Conservation (phyloP, 306 rosid genomes). For the Potentilla sterilis region DNA sequence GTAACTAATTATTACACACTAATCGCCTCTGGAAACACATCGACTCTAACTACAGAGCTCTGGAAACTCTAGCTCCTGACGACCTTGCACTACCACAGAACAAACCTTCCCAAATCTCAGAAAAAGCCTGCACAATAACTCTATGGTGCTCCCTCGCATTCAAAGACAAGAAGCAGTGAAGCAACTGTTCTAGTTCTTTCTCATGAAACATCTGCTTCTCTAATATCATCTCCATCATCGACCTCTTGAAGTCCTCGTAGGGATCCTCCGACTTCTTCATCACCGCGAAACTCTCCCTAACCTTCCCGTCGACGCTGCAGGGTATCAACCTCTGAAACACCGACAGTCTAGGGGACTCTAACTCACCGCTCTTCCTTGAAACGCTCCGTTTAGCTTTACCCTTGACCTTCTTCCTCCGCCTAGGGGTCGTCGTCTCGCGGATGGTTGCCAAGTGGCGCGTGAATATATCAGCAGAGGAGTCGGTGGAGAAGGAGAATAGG, state of each 20-base stretch:
- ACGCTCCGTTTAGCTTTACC: constrained; percentile 23
- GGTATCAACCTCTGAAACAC: constrained; percentile 53
- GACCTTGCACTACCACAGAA: constrained; percentile 31
- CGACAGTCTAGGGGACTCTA: constrained; percentile 44
- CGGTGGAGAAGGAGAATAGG: constrained; percentile 51
- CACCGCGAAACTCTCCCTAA: constrained; percentile 58
- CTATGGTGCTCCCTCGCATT: constrained; percentile 39
- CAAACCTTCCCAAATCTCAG: constrained; percentile 51
- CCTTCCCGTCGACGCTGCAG: constrained; percentile 53
- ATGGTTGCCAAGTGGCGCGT: constrained; percentile 32
- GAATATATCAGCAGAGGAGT: constrained; percentile 27
- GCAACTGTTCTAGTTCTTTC: constrained; percentile 47
- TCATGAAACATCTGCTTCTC: constrained; percentile 57
- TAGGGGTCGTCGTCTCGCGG: constrained; percentile 19
- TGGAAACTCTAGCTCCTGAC: constrained; percentile 14
- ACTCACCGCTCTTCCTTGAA: constrained; percentile 10
- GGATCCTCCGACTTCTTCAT: constrained; percentile 63
- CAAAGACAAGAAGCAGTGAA: constrained; percentile 49
- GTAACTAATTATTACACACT: not conserved
- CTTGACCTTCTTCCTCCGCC: constrained; percentile 21
- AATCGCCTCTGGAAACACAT: not conserved
- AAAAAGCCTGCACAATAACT: constrained; percentile 42
- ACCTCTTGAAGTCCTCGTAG: constrained; percentile 53
- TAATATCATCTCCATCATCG: constrained; percentile 63
- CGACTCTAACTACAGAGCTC: constrained; percentile 1